Evolutionary conservation across 768 basidiomycete genomes (phyloP).

Genomic region (Mycena maculata): DNA sequence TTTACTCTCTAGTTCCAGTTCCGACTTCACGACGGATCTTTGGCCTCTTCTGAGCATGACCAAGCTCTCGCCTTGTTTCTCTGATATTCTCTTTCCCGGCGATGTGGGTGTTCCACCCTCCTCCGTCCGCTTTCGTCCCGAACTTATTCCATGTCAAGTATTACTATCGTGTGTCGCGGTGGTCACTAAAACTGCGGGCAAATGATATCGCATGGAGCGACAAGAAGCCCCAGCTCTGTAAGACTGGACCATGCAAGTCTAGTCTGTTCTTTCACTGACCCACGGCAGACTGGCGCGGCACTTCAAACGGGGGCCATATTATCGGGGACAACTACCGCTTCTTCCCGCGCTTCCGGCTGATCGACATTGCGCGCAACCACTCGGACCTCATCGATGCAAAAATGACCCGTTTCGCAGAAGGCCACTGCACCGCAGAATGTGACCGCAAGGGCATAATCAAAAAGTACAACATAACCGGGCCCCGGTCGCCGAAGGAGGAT

Average conservation of each 20-base stretch:
- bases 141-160: constrained; percentile 11
- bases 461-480: constrained; percentile 28
- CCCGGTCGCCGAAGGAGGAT: neutral
- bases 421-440: constrained; percentile 25
- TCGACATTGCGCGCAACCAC: constrained; percentile 19
- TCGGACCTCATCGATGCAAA: constrained; percentile 21
- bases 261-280: neutral
- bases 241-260: neutral
- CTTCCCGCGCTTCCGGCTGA: constrained; percentile 33
- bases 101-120: neutral
- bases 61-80: constrained; percentile 32
- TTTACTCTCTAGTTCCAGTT: constrained; percentile 28
- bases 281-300: constrained; percentile 33
- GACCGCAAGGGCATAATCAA: constrained; percentile 15
- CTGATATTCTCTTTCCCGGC: constrained; percentile 33
- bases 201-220: constrained; percentile 23
- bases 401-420: constrained; percentile 24
- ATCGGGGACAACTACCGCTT: constrained; percentile 29
- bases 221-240: constrained; percentile 29
- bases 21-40: constrained; percentile 33
- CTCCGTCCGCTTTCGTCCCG: neutral
- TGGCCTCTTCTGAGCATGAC: constrained; percentile 34
- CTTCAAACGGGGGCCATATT: constrained; percentile 30
- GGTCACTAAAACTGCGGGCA: constrained; percentile 7
- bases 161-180: constrained; percentile 20